Base-by-base conservation (phyloP, 2,329 filamentous ascomycete species). In the Phialocephala sp. region DNA sequence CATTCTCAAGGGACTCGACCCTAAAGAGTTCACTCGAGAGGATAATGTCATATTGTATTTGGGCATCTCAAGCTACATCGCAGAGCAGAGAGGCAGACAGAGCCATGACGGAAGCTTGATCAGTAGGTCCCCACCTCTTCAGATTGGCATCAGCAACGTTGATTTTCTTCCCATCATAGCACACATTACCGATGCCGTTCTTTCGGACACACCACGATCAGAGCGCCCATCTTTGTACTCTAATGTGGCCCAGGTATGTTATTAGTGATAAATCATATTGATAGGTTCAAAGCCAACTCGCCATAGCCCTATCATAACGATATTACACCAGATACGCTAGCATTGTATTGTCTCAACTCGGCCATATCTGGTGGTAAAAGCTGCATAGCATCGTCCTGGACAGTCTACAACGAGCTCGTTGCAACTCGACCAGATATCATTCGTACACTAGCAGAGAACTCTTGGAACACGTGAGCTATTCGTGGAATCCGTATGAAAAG, bases 391-490 rank as follows among this genome's bases (percentile, higher is more conserved):
- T 59, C 82, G 82, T 9, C 77, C 50, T 83, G 81, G 80, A 77
- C 77, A 24, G 79, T 86, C 0, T 85, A 86, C 72, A 85, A 87
- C 65, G 80, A 85, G 58, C 75, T 87, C 1, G 84, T 83, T 0
- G 74, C 72, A 24, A 81, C 78, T 2, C 72, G 84, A 59, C 84
- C 84, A 0, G 84, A 87, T 73, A 66, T 87, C 5, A 80, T 87
- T 15, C 73, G 78, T 3, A 85, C 81, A 0, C 72, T 87, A 32
- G 63, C 63, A 1, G 50, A 43, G 2, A 54, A 63, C 18, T 39
- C 66, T 39, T 71, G 66, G 69, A 20, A 47, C n/a, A n/a, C n/a
- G n/a, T n/a, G n/a, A n/a, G n/a, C n/a, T n/a, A n/a, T n/a, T n/a
- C n/a, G n/a, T n/a, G n/a, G n/a, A n/a, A n/a, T n/a, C n/a, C n/a